Conservation (phyloP, 257 asterid species). For the Orobanche coerulescens region DNA sequence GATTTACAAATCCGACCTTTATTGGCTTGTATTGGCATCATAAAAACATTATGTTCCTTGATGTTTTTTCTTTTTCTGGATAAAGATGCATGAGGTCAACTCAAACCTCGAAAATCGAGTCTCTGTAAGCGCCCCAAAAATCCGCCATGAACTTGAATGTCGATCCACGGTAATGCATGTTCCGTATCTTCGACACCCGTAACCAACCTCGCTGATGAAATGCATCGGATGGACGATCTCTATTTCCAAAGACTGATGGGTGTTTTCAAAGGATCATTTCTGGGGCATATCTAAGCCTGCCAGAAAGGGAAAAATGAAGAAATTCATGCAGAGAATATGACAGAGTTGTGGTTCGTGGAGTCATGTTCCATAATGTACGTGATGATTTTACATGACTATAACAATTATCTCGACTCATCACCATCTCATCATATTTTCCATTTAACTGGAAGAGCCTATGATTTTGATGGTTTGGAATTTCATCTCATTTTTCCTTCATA, state of each 20-base stretch:
- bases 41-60: constrained; percentile 17
- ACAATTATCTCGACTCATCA: too few species aligned
- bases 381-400: too few species aligned
- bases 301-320: constrained; percentile 5
- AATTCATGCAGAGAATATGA: not conserved
- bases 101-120: constrained; percentile 38
- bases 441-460: too few species aligned
- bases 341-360: too few species aligned
- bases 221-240: constrained; percentile 18
- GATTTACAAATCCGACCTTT: constrained; percentile 24
- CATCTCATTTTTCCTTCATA: too few species aligned
- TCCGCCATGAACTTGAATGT: constrained; percentile 23
- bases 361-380: too few species aligned
- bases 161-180: constrained; percentile 13
- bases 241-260: constrained; percentile 20
- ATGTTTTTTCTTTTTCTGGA: constrained; percentile 22
- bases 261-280: constrained; percentile 27
- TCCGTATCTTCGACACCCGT: constrained; percentile 22
- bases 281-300: constrained; percentile 48
- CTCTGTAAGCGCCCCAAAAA: constrained; percentile 33
- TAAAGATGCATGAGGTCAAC: constrained; percentile 26
- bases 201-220: constrained; percentile 20
- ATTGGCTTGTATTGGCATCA: constrained; percentile 33
- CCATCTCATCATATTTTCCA: too few species aligned
- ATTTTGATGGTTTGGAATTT: too few species aligned